These are phyloP conservation scores for Cadophora gregata DNA, from an alignment of 2,329 filamentous ascomycete species.

Conservation along the genomic window DNA sequence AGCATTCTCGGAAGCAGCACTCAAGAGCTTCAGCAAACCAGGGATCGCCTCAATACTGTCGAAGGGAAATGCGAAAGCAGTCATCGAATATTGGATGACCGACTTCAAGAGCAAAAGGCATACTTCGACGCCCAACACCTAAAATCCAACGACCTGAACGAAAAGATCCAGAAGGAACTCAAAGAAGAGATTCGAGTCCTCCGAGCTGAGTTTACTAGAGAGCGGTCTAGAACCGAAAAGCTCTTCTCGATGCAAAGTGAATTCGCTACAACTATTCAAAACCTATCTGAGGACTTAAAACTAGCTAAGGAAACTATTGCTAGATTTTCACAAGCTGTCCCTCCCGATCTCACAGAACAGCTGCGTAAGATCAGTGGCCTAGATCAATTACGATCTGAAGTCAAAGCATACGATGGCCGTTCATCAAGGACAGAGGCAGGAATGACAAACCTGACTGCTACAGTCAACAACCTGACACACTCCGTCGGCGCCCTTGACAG, in stretches of 20 bases:
- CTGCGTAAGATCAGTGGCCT: background rate
- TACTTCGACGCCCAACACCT: background rate
- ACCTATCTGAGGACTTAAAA: background rate
- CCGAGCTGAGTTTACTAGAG: background rate
- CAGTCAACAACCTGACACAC: background rate
- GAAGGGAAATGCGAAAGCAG: constrained; percentile 20
- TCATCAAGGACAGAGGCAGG: background rate
- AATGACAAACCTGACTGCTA: background rate
- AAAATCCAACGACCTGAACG: background rate
- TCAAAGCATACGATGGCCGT: background rate
- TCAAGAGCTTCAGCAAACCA: constrained; percentile 10
- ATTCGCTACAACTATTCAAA: background rate
- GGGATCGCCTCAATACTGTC: constrained; percentile 13
- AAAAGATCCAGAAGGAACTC: background rate
- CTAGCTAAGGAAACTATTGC: background rate
- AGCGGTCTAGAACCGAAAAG: background rate
- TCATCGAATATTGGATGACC: constrained; percentile 2
- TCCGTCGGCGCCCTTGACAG: background rate
- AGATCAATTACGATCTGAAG: background rate
- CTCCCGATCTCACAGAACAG: background rate
- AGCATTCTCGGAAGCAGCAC: constrained; percentile 13
- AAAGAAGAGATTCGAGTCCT: background rate
- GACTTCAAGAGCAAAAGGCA: constrained; percentile 16
- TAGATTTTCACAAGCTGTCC: background rate
- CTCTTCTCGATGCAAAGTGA: constrained; percentile 2